Conservation (phyloP, 139 green algal genomes). For the Chlamydomonas incerta region DNA sequence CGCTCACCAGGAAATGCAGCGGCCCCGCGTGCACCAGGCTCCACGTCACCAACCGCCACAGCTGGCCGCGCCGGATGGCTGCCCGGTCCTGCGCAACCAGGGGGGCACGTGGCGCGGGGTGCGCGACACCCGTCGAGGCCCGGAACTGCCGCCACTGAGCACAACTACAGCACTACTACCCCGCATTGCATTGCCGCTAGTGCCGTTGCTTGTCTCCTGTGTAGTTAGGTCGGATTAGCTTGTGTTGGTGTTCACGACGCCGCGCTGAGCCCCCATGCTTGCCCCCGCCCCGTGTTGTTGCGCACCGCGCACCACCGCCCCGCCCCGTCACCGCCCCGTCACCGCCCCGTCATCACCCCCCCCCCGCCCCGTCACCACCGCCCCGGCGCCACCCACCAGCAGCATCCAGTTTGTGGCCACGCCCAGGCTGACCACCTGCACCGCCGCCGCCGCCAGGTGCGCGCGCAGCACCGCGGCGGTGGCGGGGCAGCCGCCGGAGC, state of each 20-base stretch:
- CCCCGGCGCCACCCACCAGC: background rate
- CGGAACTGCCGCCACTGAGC: background rate
- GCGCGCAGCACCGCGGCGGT: conserved; percentile 3
- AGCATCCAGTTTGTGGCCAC: background rate
- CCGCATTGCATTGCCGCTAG: too few relatives aligned
- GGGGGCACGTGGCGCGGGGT: background rate
- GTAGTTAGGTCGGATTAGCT: too few relatives aligned
- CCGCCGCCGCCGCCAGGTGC: conserved; percentile 1
- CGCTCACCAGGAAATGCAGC: conserved; percentile 16
- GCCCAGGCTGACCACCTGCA: conserved; percentile 18
- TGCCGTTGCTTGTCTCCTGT: too few relatives aligned
- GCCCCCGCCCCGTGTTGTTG: too few relatives aligned
- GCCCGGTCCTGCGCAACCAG: background rate
- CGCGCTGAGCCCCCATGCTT: too few relatives aligned
- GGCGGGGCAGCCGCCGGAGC: background rate
- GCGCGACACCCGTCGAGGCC: background rate
- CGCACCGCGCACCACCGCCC: background rate
- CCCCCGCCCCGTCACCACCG: background rate
- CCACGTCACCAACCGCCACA: conserved; percentile 32
- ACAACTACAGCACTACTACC: too few relatives aligned
- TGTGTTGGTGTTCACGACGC: too few relatives aligned
- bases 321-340: background rate
- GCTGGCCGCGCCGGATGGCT: conserved; percentile 1
- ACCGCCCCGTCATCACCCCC: background rate
- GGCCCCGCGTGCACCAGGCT: conserved; percentile 14